phyloP scores from a whole-genome alignment of 345 rosid genomes.

The Hibiscus trionum region DNA sequence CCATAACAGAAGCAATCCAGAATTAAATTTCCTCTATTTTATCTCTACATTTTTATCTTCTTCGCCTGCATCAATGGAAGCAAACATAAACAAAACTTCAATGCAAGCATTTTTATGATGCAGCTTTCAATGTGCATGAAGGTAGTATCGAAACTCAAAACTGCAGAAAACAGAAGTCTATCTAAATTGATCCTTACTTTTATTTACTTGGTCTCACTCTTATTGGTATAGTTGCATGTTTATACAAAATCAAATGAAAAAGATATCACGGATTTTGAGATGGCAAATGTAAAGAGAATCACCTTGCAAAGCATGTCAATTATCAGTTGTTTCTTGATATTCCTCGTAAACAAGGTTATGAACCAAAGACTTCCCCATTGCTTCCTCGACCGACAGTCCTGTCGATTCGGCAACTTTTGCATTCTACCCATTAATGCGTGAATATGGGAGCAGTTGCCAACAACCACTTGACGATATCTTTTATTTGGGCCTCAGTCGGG shows the following conservation, averaged over 20 bases:
- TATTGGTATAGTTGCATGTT: constrained; percentile 1
- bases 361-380: constrained; percentile 91
- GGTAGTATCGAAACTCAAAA: neutral
- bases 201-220: neutral
- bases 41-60: constrained; percentile 90
- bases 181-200: neutral
- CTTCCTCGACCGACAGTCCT: constrained; percentile 87
- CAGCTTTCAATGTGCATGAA: neutral
- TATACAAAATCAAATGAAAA: neutral
- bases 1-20: too few relatives aligned
- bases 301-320: constrained; percentile 70
- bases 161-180: neutral
- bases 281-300: constrained; percentile 17
- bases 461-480: constrained; percentile 85
- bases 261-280: constrained; percentile 11
- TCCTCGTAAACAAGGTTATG: constrained; percentile 71
- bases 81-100: constrained; percentile 8
- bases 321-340: constrained; percentile 61
- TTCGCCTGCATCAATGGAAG: constrained; percentile 50
- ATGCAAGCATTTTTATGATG: neutral
- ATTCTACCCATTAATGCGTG: constrained; percentile 96
- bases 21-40: too few relatives aligned
- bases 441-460: constrained; percentile 90
- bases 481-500: constrained; percentile 77
- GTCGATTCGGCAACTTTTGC: constrained; percentile 87